Percentiles rank a stretch among this genome's conserved stretches.
Conservation (phyloP, 495 filamentous ascomycete genomes). For the Penicillium egyptiacum region DNA sequence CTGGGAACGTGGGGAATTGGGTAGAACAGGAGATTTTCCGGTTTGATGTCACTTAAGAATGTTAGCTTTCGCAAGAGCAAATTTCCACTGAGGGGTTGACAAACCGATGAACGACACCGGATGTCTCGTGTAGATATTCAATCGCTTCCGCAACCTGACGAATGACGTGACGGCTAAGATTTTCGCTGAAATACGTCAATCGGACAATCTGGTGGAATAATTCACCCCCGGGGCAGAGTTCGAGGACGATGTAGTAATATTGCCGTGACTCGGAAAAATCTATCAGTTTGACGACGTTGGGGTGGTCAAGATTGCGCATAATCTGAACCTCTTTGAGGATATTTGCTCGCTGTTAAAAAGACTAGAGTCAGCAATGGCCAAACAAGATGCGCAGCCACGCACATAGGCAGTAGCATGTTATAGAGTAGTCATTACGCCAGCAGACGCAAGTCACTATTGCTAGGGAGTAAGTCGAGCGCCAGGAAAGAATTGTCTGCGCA, state of each 20-base stretch:
- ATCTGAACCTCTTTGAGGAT: slow-evolving; percentile 99
- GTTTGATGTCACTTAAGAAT: slow-evolving; percentile 84
- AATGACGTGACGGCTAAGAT: slow-evolving; percentile 92
- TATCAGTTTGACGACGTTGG: slow-evolving; percentile 89
- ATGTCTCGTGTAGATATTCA: slow-evolving; percentile 91
- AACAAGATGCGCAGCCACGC: not conserved
- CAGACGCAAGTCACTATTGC: slow-evolving; percentile 13
- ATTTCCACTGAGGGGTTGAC: slow-evolving; percentile 24
- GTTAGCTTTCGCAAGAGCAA: slow-evolving; percentile 14
- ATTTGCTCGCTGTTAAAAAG: slow-evolving; percentile 73
- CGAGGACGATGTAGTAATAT: slow-evolving; percentile 96
- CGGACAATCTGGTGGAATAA: slow-evolving; percentile 98
- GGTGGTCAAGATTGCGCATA: slow-evolving; percentile 94
- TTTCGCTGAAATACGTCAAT: slow-evolving; percentile 97
- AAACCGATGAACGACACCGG: slow-evolving; percentile 95
- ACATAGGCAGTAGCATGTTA: not conserved
- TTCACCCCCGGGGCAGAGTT: slow-evolving; percentile 93
- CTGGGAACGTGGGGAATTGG: slow-evolving; percentile 79
- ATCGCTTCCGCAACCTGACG: slow-evolving; percentile 89
- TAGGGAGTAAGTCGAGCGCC: slow-evolving; percentile 17
- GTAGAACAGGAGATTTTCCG: slow-evolving; percentile 93
- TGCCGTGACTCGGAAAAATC: slow-evolving; percentile 91
- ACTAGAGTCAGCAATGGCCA: slow-evolving; percentile 14
- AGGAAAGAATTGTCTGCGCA: slow-evolving; percentile 61
- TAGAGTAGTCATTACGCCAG: not conserved